A percentile compares a stretch with the other conserved stretches of the same genome.
These are phyloP conservation scores for Vigna unguiculata DNA, from an alignment of 306 rosid genomes.

Conservation along the genomic window DNA sequence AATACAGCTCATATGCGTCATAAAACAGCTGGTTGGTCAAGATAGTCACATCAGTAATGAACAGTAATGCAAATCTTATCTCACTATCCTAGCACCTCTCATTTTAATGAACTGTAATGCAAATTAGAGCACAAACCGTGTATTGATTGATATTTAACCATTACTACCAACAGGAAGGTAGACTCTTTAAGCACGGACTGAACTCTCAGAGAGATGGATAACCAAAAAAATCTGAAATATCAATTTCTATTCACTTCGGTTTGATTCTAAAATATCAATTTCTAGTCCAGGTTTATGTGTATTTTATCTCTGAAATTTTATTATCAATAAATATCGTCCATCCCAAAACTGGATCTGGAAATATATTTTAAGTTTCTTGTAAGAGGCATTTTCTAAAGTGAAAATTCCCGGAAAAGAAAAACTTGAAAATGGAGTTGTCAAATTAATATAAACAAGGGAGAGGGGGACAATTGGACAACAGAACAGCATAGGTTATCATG, in stretches of 20 bases:
- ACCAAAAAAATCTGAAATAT: conserved; percentile 26
- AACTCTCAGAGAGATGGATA: not conserved
- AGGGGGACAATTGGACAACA: not conserved
- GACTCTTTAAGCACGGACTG: conserved; percentile 2
- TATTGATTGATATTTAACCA: conserved; percentile 4
- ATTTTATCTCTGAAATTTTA: conserved; percentile 11
- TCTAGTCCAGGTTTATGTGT: conserved; percentile 20
- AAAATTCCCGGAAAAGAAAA: not conserved
- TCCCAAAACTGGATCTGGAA: conserved; percentile 6
- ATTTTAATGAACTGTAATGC: conserved; percentile 11
- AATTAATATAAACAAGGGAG: not conserved
- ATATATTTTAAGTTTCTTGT: not conserved
- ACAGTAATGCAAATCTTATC: not conserved
- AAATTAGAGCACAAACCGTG: conserved; percentile 31
- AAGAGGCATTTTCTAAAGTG: conserved; percentile 19
- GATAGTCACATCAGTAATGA: not conserved
- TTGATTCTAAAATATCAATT: conserved; percentile 32
- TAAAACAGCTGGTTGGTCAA: conserved; percentile 14
- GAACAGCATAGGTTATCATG: not conserved
- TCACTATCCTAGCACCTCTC: conserved; percentile 19
- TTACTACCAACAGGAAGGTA: conserved; percentile 4
- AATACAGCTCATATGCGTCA: conserved; percentile 31
- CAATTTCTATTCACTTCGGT: conserved; percentile 27
- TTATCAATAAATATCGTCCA: conserved; percentile 13
- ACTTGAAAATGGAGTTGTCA: not conserved